Conservation (phyloP, 2,329 filamentous ascomycete species). For the Drechmeria coniospora region DNA sequence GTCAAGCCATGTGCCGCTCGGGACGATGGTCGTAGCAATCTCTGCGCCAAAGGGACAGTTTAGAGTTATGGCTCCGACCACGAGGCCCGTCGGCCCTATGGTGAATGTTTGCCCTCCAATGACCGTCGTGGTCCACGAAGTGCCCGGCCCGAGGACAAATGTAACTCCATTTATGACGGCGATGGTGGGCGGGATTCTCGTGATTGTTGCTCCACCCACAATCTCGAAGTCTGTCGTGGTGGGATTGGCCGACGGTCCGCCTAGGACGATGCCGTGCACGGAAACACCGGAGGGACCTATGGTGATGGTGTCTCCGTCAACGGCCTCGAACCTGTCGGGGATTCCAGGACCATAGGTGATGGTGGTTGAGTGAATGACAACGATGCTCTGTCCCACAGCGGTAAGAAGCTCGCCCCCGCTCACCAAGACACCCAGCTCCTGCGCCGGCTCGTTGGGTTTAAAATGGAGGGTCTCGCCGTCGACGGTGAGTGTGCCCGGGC, state of each 20-base stretch:
- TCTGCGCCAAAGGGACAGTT: constrained; percentile 29
- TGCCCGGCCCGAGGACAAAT: constrained; percentile 33
- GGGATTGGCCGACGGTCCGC: constrained; percentile 21
- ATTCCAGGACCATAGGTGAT: constrained; percentile 27
- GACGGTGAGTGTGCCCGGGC: constrained; percentile 19
- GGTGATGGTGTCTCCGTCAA: constrained; percentile 35
- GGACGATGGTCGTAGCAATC: constrained; percentile 24
- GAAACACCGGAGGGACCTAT: constrained; percentile 30
- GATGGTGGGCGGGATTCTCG: constrained; percentile 29
- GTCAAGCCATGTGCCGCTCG: constrained; percentile 11
- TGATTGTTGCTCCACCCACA: constrained; percentile 37
- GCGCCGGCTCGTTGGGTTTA: constrained; percentile 13
- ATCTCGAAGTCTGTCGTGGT: constrained; percentile 27
- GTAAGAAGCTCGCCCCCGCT: constrained; percentile 32
- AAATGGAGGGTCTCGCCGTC: constrained; percentile 22
- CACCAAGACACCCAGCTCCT: constrained; percentile 26
- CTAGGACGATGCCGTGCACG: constrained; percentile 25
- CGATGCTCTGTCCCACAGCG: constrained; percentile 22
- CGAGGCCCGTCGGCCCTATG: constrained; percentile 31
- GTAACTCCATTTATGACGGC: constrained; percentile 34
- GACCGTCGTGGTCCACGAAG: constrained; percentile 26
- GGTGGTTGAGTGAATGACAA: constrained; percentile 26
- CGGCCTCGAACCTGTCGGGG: constrained; percentile 18
- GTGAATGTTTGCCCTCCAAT: constrained; percentile 35
- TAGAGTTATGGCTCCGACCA: constrained; percentile 28